Conservation (phyloP, 2,329 filamentous ascomycete genomes). For the Juglanconis oblonga region DNA sequence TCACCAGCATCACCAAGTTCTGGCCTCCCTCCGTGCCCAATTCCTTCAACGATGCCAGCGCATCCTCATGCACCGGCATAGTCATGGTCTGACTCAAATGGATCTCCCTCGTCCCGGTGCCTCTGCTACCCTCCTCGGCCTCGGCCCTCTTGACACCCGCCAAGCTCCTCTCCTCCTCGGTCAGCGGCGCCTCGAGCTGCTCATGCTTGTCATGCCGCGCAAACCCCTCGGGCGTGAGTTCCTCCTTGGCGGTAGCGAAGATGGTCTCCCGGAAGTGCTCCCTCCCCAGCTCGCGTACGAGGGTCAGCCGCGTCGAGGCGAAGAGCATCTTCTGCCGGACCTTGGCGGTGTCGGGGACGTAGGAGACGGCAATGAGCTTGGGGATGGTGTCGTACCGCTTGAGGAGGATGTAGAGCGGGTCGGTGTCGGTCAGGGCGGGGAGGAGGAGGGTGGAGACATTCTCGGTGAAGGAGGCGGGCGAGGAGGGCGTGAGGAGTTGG, state of each 20-base stretch:
- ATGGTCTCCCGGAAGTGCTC: conserved; percentile 77
- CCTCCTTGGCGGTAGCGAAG: conserved; percentile 67
- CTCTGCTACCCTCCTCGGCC: conserved; percentile 65
- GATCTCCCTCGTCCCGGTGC: conserved; percentile 59
- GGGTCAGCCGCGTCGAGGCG: conserved; percentile 71
- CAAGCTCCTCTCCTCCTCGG: conserved; percentile 89
- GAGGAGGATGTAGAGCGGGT: conserved; percentile 72
- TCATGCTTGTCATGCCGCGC: conserved; percentile 68
- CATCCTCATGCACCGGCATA: conserved; percentile 61
- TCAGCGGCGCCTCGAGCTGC: conserved; percentile 65
- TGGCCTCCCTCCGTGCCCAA: conserved; percentile 51
- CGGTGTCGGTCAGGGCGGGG: conserved; percentile 61
- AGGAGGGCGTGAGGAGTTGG: conserved; percentile 49
- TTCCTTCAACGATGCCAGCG: conserved; percentile 60
- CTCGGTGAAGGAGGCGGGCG: conserved; percentile 55
- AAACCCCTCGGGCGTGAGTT: conserved; percentile 69
- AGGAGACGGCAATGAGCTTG: conserved; percentile 69
- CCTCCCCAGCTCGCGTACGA: conserved; percentile 72
- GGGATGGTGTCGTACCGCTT: conserved; percentile 59
- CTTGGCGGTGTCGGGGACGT: conserved; percentile 74
- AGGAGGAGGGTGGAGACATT: conserved; percentile 61
- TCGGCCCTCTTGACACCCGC: conserved; percentile 98
- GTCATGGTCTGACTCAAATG: conserved; percentile 55
- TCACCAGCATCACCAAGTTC: conserved; percentile 63
- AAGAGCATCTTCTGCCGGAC: conserved; percentile 88